phyloP scores from a whole-genome alignment of 768 basidiomycete genomes.

The Neoboletus subvelutipes region DNA sequence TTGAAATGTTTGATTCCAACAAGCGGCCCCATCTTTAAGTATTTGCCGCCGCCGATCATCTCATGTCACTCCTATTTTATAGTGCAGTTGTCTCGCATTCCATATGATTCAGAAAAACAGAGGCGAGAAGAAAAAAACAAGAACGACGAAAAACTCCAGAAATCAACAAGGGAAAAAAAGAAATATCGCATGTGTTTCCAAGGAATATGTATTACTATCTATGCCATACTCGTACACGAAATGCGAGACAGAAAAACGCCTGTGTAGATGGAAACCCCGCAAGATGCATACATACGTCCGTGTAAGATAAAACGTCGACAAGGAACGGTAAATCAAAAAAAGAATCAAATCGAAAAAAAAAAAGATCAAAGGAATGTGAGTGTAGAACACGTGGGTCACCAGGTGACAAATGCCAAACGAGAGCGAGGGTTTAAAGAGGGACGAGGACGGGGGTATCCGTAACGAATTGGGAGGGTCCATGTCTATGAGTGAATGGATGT shows the following conservation, averaged over 20 bases:
- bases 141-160: too few relatives aligned
- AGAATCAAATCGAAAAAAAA: neutral
- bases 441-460: constrained; percentile 3
- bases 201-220: neutral
- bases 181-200: neutral
- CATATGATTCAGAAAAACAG: too few relatives aligned
- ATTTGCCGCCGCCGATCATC: too few relatives aligned
- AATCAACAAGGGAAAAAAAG: too few relatives aligned
- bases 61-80: too few relatives aligned
- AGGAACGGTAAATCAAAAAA: neutral
- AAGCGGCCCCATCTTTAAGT: too few relatives aligned
- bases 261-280: neutral
- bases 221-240: constrained; percentile 3
- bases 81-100: too few relatives aligned
- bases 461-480: neutral
- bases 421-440: neutral
- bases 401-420: neutral
- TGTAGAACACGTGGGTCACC: neutral
- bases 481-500: neutral
- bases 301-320: neutral
- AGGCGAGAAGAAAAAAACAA: too few relatives aligned
- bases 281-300: neutral
- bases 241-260: neutral
- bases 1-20: too few relatives aligned
- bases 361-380: neutral